Conservation (phyloP, 106 monocot genomes). For the Cymbidium sinense region DNA sequence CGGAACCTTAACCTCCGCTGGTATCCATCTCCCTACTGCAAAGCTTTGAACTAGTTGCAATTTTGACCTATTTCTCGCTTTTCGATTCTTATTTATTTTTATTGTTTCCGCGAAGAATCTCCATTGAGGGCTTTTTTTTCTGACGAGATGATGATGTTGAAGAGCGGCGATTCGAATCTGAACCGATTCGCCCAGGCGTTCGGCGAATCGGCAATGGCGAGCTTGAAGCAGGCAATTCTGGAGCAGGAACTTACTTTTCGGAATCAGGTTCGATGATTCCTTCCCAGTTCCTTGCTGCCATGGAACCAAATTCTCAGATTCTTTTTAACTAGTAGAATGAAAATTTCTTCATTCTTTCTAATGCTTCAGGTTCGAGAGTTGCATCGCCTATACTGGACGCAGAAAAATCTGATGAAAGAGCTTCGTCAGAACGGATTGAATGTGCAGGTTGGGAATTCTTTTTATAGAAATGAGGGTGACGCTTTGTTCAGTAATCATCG, state of each 20-base stretch:
- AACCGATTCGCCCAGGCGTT: constrained; percentile 5
- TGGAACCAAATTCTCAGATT: not conserved
- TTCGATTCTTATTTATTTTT: not conserved
- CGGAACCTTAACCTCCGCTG: not conserved
- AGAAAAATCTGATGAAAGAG: constrained; percentile 45
- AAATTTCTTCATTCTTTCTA: not conserved
- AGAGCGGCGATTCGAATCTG: constrained; percentile 26
- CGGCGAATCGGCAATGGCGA: constrained; percentile 31
- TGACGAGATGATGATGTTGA: constrained; percentile 4
- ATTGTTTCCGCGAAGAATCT: not conserved
- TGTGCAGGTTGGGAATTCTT: not conserved
- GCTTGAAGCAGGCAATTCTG: constrained; percentile 47
- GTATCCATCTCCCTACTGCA: not conserved
- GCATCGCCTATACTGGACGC: constrained; percentile 70
- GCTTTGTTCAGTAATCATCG: not conserved
- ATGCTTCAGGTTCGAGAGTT: constrained; percentile 51
- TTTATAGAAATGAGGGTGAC: not conserved
- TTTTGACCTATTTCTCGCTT: too few species aligned
- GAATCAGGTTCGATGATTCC: constrained; percentile 34
- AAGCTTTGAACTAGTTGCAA: too few species aligned
- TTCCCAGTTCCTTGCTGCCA: not conserved
- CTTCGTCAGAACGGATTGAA: constrained; percentile 8
- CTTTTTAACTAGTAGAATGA: not conserved
- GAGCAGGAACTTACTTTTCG: constrained; percentile 42
- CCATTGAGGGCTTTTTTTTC: not conserved